Evolutionary conservation across 139 green algal species (phyloP), one percentile per base, ranked within the genome.

Genomic region (Chlamydomonas incerta): DNA sequence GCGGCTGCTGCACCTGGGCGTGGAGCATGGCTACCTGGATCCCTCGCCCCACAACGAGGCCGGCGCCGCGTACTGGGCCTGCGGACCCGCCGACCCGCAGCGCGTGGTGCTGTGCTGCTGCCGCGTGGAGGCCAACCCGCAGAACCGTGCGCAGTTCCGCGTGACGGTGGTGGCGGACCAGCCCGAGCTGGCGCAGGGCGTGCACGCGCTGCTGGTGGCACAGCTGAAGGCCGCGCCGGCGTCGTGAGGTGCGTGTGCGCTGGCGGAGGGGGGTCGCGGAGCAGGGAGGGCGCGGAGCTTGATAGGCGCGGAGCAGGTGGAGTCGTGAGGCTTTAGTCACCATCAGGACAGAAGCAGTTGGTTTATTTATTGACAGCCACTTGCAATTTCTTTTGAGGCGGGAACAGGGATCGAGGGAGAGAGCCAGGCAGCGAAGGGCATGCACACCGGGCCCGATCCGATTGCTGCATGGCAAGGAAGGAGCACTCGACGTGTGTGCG

Each of bases 91-190:
- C 8, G 74, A 58, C 29, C 65, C 26, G 66, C 80, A 93, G 88
- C 82, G 86, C 52, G 24, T 46, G 1, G 24, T 41, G 37, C n/a
- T 92, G 33, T 90, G 86, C 62, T 87, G 76, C 41, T 89, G 87
- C 74, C 92, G 95, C 18, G 80, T 97, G 20, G 95, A 97, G 90
- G 94, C 85, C 52, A 95, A 97, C 85, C 94, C 95, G 0, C 88
- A 92, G 68, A 93, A 93, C 80, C 89, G 89, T 58, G 74, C 73
- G 57, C 92, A 96, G 77, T 95, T 97, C 87, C 86, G 95, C 29
- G 88, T 97, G 29, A 97, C 95, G 3, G 93, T 96, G 26, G 79
- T 72, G 3, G 87, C 83, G 20, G 73, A 86, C 6, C 80, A 93
- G 60, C 80, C 87, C 26, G 63, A 74, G 31, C 77, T 93, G 47